phyloP scores from a whole-genome alignment of 225 moss, liverwort and hornwort species.

The Marchantia polymorpha region DNA sequence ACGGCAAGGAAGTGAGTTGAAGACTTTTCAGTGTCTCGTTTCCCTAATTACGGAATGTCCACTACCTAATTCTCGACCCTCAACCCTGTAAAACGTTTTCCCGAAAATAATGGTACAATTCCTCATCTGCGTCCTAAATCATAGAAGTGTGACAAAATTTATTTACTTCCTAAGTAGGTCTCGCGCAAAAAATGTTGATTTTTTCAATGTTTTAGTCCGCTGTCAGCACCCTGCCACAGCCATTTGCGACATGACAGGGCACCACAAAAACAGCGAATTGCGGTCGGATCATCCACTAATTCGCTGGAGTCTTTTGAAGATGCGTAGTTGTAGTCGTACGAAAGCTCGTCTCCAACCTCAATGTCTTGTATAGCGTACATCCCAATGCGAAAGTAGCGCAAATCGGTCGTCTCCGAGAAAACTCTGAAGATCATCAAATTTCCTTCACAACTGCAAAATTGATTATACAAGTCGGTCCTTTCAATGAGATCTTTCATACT shows the following conservation, averaged over 20 bases:
- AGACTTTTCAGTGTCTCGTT: too few relatives aligned
- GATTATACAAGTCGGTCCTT: not conserved
- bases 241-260: conserved; percentile 71
- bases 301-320: conserved; percentile 35
- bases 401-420: conserved; percentile 69
- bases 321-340: conserved; percentile 88
- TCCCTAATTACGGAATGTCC: too few relatives aligned
- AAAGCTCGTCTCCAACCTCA: conserved; percentile 83
- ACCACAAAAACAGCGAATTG: conserved; percentile 81
- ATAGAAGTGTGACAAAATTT: not conserved
- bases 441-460: conserved; percentile 74
- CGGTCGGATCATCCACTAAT: conserved; percentile 54
- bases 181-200: too few relatives aligned
- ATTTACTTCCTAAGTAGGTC: not conserved
- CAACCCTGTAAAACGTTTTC: not conserved
- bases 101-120: not conserved
- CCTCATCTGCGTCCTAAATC: not conserved
- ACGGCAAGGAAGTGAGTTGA: too few relatives aligned
- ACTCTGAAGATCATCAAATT: conserved; percentile 89
- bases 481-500: not conserved
- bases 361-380: conserved; percentile 94
- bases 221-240: conserved; percentile 60
- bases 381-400: conserved; percentile 77
- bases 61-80: too few relatives aligned
- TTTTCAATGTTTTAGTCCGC: conserved; percentile 27